Evolutionary conservation across 768 basidiomycete genomes (phyloP).

Genomic region (Stropharia rugosoannulata): DNA sequence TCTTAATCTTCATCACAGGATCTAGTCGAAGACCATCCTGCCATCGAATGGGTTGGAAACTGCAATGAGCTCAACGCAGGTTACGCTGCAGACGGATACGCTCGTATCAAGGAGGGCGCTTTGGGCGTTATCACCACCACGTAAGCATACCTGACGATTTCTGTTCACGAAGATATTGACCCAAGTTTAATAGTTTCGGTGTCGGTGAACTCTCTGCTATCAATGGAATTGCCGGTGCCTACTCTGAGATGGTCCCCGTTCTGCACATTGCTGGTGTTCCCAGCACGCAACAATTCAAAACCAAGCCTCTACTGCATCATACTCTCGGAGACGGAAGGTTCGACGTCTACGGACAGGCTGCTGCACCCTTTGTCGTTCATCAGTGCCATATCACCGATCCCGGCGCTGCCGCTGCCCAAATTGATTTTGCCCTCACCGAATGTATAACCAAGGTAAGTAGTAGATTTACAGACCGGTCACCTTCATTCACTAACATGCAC

Average conservation of each 20-base stretch:
- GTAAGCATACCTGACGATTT: slow-evolving; percentile 28
- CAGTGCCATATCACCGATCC: slow-evolving; percentile 60
- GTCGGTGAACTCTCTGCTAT: slow-evolving; percentile 92
- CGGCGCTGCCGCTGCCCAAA: slow-evolving; percentile 58
- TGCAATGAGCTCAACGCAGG: slow-evolving; percentile 86
- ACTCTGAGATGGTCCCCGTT: slow-evolving; percentile 88
- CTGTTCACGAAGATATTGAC: background rate
- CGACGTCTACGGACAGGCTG: slow-evolving; percentile 76
- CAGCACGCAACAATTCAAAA: slow-evolving; percentile 68
- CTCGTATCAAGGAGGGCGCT: slow-evolving; percentile 75
- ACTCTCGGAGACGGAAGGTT: slow-evolving; percentile 88
- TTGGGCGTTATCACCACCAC: slow-evolving; percentile 80
- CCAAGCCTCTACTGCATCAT: slow-evolving; percentile 79
- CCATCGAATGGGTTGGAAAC: slow-evolving; percentile 85
- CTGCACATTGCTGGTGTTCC: slow-evolving; percentile 88
- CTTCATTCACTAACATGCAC: background rate
- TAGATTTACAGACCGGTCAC: background rate
- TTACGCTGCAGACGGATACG: slow-evolving; percentile 93
- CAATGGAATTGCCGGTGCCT: slow-evolving; percentile 81
- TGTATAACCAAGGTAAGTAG: slow-evolving; percentile 54
- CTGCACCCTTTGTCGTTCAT: slow-evolving; percentile 70
- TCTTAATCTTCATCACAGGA: slow-evolving; percentile 46
- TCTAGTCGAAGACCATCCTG: slow-evolving; percentile 75
- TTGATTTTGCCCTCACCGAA: slow-evolving; percentile 76
- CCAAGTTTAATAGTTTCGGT: slow-evolving; percentile 58